Base-by-base conservation (phyloP, 192 early-diverging fungal species). In the Funneliformis geosporum region DNA sequence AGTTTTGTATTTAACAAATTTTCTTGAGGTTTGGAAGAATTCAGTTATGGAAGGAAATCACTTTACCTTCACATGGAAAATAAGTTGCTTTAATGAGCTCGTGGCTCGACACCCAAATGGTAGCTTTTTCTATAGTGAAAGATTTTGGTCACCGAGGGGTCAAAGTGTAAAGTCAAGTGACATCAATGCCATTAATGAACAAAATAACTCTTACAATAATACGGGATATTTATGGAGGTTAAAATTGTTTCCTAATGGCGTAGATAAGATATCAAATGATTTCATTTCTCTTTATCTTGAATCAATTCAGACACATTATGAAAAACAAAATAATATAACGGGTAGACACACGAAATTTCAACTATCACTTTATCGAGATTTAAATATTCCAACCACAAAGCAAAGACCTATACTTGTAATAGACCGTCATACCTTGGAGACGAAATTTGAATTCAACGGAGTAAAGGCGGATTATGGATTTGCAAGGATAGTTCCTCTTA, bases 211-310 rank as follows among this genome's bases (percentile, higher is more conserved):
- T 38, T 6, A 39, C n/a, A 39, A 21, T n/a, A 69, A 40, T 42
- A 39, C 12, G 14, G 44, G 61, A 27, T 76, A 76, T 62, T 61
- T 76, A 43, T 76, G 74, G 74, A 14, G 74, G 33, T 10, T 76
- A 61, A 76, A 61, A 62, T 25, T 76, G 23, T 76, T 42, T 64
- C 74, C 74, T 62, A 76, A 76, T 60, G 74, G 74, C 23, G 55
- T 61, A 14, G 60, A 60, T 43, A 62, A 76, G 43, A 76, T 62
- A 62, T 76, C 74, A 21, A 39, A 50, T 39, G 74, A 61, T 21
- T 38, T 42, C 10, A 43, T 76, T 42, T 60, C 74, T 8, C 12
- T 76, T 38, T 76, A 76, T 61, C 59, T 72, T 5, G 70, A 72
- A 46, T 43, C 70, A 72, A 72, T 72, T 11, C 70, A 72, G 50